Base-by-base conservation (phyloP, 2,329 filamentous ascomycete species). In the Coniochaeta hoffmannii region DNA sequence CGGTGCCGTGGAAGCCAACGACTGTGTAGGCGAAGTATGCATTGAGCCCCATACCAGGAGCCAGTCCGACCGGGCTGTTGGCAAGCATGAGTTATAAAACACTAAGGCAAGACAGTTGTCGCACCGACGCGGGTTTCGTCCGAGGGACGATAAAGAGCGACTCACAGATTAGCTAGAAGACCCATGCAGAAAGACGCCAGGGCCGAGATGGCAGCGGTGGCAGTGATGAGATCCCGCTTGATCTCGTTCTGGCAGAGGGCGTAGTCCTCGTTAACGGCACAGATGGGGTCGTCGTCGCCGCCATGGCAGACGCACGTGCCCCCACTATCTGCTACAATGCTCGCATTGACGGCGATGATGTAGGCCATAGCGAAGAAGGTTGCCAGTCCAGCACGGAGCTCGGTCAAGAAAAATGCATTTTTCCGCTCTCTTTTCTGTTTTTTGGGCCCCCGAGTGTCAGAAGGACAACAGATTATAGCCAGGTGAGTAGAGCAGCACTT, bases 11-110 rank as follows among this genome's bases (percentile, higher is more conserved):
- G 64, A 77, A 83, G 3, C 90, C 90, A 56, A 95, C 90, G 46
- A 90, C 86, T 15, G 83, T 88, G 67, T 88, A 95, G 26, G 90
- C 81, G 66, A 95, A 95, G 69, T 95, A 95, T 17, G 90, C 90
- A 66, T 96, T 96, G 55, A 95, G 70, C 26, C 90, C 87, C 87
- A 90, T 89, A 35, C 87, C 87, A 15, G 87, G 87, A 7, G 86
- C 87, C 44, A 89, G 71, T 9, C 83, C 85, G 61, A 90, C 85
- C 1, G 87, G 86, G 26, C 51, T 53, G 15, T 36, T 44, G 24
- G 67, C 24, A 24, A 12, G 34, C 12, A 31, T 28, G 12, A 32
- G 15, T 32, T 15, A 34, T 6, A n/a, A 19, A 32, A 19, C 7
- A 11, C n/a, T 2, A 7, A n/a, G 12, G 15, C 44, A 28, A 19